Base-by-base conservation (phyloP, 306 rosid genomes). In the Lablab purpureus region DNA sequence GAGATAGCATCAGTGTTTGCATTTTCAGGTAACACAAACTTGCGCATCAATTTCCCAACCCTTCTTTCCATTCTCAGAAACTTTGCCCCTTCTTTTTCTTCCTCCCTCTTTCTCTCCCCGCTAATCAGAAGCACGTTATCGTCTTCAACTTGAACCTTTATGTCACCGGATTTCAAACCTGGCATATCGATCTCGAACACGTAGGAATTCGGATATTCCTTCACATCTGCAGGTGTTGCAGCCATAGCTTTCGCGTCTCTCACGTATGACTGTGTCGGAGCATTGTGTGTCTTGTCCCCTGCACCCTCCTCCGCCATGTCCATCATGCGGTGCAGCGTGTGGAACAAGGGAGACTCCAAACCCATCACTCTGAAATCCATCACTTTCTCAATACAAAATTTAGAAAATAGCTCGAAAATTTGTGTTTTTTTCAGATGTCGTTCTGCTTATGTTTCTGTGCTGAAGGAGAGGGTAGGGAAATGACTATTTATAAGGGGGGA, bases 331-430 rank as follows among this genome's bases (percentile, higher is more conserved):
- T 30, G 68, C 22, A 62, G 45, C 23, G 68, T 8, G 23, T 17
- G 68, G 1, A 62, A 62, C 14, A 32, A 1, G 0, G 68, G 68
- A 32, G 22, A 17, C 6, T 64, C 70, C 18, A 18, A 65, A 10
- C 71, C 71, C 50, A 65, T 18, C 30, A 65, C 32, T 0, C 50
- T 10, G 18, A 37, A 65, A 64, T 64, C 70, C 70, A 64, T 64
- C 2, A 1, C 47, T 34, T n/a, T 4, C 14, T 1, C 0, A 7
- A 17, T 8, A 0, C 17, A 0, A 2, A 0, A 13, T 6, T 6
- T 2, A 14, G 0, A 2, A 27, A 27, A 59, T 1, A 7, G 0
- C 2, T 7, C 7, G 3, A 10, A 10, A 1, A 14, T 54, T 52
- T 10, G 4, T 27, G 0, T 6, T 32, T 27, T 27, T 0, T 0